A percentile compares a stretch with the other conserved stretches of the same genome.
Conservation (phyloP, 225 moss, liverwort and hornwort genomes). For the Physcomitrium patens region DNA sequence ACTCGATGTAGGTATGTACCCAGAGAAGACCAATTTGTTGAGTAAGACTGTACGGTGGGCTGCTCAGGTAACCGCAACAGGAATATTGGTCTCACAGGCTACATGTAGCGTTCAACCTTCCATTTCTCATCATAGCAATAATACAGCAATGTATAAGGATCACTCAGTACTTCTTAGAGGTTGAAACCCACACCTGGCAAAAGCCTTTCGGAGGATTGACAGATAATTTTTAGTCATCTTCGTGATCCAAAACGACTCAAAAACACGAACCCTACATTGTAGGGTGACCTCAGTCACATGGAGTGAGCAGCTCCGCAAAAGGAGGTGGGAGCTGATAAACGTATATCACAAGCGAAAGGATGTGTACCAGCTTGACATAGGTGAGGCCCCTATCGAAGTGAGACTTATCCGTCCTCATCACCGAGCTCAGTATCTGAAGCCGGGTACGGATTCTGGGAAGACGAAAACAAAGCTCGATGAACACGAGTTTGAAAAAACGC, state of each 20-base stretch:
- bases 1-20: too few species aligned
- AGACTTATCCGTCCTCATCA: too few species aligned
- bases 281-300: background rate
- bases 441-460: too few species aligned
- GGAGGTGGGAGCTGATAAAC: too few species aligned
- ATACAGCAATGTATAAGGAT: background rate
- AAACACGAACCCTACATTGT: too few species aligned
- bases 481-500: background rate
- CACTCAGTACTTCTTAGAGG: conserved; percentile 41
- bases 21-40: too few species aligned
- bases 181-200: conserved; percentile 50
- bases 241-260: conserved; percentile 14
- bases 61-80: conserved; percentile 72
- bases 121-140: conserved; percentile 44
- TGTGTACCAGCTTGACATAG: too few species aligned
- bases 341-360: too few species aligned
- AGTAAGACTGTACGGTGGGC: background rate
- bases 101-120: conserved; percentile 46
- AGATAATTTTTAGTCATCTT: conserved; percentile 41
- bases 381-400: too few species aligned
- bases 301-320: conserved; percentile 10
- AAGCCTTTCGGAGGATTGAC: conserved; percentile 67
- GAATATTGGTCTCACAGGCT: conserved; percentile 42
- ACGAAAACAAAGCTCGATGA: background rate
- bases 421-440: too few species aligned